A percentile compares a stretch with the other conserved stretches of the same genome.
Conservation (phyloP, 2,329 filamentous ascomycete species). For the Fonsecaea erecta region DNA sequence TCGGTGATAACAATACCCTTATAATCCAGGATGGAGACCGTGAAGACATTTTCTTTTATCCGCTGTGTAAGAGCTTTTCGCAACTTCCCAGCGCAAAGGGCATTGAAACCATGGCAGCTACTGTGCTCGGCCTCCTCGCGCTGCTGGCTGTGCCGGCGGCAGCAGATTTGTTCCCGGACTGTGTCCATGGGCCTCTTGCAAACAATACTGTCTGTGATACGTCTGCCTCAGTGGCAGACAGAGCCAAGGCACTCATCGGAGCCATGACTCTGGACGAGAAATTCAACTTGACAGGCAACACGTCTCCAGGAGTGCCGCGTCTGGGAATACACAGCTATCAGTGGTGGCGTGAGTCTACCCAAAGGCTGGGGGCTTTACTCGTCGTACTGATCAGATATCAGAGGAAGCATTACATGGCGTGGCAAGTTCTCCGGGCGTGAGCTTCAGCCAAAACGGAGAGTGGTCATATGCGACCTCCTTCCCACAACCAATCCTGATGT, state of each 20-base stretch:
- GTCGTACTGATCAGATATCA: slow-evolving; percentile 18
- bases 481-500: slow-evolving; percentile 66
- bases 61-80: slow-evolving; percentile 4
- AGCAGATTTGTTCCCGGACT: slow-evolving; percentile 50
- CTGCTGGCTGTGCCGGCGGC: slow-evolving; percentile 20
- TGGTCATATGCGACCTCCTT: slow-evolving; percentile 69
- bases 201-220: slow-evolving; percentile 58
- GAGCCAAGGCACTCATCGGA: slow-evolving; percentile 56
- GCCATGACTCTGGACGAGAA: slow-evolving; percentile 60
- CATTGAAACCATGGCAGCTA: slow-evolving; percentile 18
- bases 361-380: not conserved
- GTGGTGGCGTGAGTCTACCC: slow-evolving; percentile 30
- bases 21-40: slow-evolving; percentile 3
- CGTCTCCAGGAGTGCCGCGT: slow-evolving; percentile 57
- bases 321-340: slow-evolving; percentile 64
- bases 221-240: slow-evolving; percentile 46
- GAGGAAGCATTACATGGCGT: slow-evolving; percentile 63
- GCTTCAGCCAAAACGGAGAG: slow-evolving; percentile 57
- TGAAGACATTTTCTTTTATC: not conserved
- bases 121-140: slow-evolving; percentile 15
- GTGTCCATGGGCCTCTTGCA: slow-evolving; percentile 55
- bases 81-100: not conserved
- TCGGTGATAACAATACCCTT: slow-evolving; percentile 6
- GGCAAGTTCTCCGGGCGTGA: slow-evolving; percentile 58
- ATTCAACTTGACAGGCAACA: slow-evolving; percentile 58